These are phyloP conservation scores for Candida ipomoeae DNA, from an alignment of 805 yeast species.

Conservation along the genomic window DNA sequence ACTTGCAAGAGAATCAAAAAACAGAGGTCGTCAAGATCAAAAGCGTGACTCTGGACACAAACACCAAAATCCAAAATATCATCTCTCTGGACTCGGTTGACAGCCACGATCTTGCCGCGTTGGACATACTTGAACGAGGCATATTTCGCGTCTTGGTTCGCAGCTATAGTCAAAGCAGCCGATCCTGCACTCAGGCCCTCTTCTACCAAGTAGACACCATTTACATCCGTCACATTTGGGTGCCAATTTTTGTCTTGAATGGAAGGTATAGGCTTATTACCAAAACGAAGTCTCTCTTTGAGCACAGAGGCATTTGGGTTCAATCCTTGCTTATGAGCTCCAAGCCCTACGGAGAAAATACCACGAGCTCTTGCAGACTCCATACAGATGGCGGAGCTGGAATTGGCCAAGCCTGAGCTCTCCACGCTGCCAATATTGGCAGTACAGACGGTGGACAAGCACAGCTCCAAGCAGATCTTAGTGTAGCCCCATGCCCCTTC, in stretches of 20 bases:
- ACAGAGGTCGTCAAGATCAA: not conserved
- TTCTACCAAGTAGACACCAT: not conserved
- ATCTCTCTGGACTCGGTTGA: not conserved
- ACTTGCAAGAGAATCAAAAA: not conserved
- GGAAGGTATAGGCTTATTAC: not conserved
- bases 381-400: not conserved
- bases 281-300: not conserved
- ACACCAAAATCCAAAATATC: not conserved
- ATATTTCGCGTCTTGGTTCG: not conserved
- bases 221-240: not conserved
- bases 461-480: constrained; percentile 1
- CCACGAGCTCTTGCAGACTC: not conserved
- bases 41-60: not conserved
- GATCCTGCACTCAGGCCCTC: not conserved
- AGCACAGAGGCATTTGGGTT: not conserved
- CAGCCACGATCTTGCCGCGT: not conserved
- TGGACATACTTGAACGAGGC: not conserved
- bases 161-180: not conserved
- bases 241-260: not conserved
- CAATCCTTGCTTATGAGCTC: not conserved
- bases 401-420: not conserved
- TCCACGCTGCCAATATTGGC: not conserved
- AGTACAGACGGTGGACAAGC: not conserved
- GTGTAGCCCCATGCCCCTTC: not conserved
- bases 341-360: not conserved